Evolutionary conservation across 306 rosid species (phyloP).

Genomic region (Castanea sativa): DNA sequence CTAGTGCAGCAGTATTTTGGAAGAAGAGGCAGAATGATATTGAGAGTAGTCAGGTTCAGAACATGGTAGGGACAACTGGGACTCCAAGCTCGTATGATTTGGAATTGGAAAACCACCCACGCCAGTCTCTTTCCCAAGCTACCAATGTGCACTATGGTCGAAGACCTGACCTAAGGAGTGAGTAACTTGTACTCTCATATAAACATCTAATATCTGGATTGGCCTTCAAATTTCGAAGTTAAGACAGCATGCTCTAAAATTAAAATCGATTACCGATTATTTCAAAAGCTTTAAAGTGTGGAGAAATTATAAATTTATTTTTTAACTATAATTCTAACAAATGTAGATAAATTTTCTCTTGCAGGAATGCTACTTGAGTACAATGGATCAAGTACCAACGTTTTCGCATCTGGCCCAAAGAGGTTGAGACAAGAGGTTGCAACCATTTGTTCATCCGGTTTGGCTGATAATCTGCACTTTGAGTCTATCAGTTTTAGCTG

Average conservation of each 20-base stretch:
- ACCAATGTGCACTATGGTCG: constrained; percentile 53
- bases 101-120: constrained; percentile 63
- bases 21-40: constrained; percentile 36
- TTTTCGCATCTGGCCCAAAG: constrained; percentile 64
- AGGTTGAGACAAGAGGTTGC: constrained; percentile 69
- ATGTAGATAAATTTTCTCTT: neutral
- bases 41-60: constrained; percentile 44
- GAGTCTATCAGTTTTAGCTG: constrained; percentile 73
- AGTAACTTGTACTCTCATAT: constrained; percentile 2
- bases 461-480: constrained; percentile 54
- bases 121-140: constrained; percentile 44
- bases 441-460: constrained; percentile 59
- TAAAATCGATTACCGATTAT: too few relatives aligned
- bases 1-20: constrained; percentile 44
- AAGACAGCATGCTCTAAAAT: too few relatives aligned
- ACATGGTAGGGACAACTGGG: constrained; percentile 28
- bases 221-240: too few relatives aligned
- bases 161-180: constrained; percentile 68
- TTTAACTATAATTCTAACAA: too few relatives aligned
- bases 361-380: constrained; percentile 41
- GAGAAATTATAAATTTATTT: too few relatives aligned
- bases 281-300: too few relatives aligned
- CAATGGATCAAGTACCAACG: constrained; percentile 52
- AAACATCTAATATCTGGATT: neutral
- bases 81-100: constrained; percentile 38